A percentile compares a stretch with the other conserved stretches of the same genome.
Conservation (phyloP, 1,284 basidiomycete species). For the Phellinidium pouzarii region DNA sequence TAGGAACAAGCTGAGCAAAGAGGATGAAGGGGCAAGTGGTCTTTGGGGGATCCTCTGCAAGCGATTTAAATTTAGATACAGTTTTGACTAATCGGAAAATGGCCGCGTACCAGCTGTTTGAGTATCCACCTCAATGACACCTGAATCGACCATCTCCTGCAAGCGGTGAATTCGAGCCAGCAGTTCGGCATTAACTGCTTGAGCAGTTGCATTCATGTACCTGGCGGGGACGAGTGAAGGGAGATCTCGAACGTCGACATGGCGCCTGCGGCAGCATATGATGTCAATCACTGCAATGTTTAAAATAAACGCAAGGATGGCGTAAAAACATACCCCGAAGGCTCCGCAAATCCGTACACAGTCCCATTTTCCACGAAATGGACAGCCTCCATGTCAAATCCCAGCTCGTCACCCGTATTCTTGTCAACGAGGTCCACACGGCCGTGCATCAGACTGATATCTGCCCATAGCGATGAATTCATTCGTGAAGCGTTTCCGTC, state of each 20-base stretch:
- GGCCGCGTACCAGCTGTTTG: slow-evolving; percentile 29
- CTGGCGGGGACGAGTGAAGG: slow-evolving; percentile 55
- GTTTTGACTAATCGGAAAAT: background rate
- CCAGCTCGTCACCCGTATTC: slow-evolving; percentile 45
- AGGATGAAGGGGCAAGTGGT: slow-evolving; percentile 59
- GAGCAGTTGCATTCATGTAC: slow-evolving; percentile 54
- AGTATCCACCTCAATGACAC: slow-evolving; percentile 48
- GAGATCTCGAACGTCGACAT: slow-evolving; percentile 61
- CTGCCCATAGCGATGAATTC: slow-evolving; percentile 31
- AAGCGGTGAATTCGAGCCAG: slow-evolving; percentile 50
- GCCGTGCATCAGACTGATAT: slow-evolving; percentile 59
- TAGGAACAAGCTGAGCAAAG: slow-evolving; percentile 53
- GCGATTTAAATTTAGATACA: background rate
- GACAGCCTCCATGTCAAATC: slow-evolving; percentile 70
- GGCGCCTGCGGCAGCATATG: slow-evolving; percentile 33
- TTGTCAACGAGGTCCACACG: slow-evolving; percentile 58
- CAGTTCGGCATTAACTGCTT: slow-evolving; percentile 62
- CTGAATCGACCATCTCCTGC: slow-evolving; percentile 55
- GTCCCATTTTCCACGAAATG: slow-evolving; percentile 75
- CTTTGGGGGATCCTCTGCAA: slow-evolving; percentile 41
- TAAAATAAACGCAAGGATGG: background rate
- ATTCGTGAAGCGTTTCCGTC: slow-evolving; percentile 21
- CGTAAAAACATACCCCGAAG: slow-evolving; percentile 45
- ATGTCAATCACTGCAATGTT: slow-evolving; percentile 6
- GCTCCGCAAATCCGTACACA: slow-evolving; percentile 68